phyloP scores from a whole-genome alignment of 257 asterid genomes.

The Capsicum chinense region DNA sequence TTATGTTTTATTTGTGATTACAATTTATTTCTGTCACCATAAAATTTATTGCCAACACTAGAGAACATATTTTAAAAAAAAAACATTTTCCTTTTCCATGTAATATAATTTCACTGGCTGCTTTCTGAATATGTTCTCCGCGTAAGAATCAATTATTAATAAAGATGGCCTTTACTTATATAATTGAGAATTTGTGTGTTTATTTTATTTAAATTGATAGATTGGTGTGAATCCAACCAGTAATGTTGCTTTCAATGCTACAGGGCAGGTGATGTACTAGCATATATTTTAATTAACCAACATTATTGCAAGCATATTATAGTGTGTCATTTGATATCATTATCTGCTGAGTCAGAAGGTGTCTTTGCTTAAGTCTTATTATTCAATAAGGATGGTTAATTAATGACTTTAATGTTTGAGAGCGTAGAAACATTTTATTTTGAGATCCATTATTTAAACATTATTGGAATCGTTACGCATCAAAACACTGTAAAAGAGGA shows the following conservation, averaged over 20 bases:
- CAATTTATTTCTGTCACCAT: too few relatives aligned
- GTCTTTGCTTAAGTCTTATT: background rate
- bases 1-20: too few relatives aligned
- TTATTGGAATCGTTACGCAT: background rate
- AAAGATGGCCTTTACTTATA: background rate
- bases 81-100: too few relatives aligned
- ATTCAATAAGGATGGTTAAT: background rate
- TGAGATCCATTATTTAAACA: background rate
- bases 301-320: background rate
- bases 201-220: background rate
- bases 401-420: background rate
- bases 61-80: too few relatives aligned
- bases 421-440: background rate
- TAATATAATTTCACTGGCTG: background rate
- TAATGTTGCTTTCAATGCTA: background rate
- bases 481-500: background rate
- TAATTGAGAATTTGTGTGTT: background rate
- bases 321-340: background rate
- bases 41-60: too few relatives aligned
- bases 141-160: too few relatives aligned
- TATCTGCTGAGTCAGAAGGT: background rate
- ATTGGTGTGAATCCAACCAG: background rate
- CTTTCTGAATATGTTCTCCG: conserved; percentile 1
- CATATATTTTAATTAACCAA: background rate
- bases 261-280: background rate